Evolutionary conservation across 306 rosid species (phyloP).

Genomic region (Inga leiocalycina): DNA sequence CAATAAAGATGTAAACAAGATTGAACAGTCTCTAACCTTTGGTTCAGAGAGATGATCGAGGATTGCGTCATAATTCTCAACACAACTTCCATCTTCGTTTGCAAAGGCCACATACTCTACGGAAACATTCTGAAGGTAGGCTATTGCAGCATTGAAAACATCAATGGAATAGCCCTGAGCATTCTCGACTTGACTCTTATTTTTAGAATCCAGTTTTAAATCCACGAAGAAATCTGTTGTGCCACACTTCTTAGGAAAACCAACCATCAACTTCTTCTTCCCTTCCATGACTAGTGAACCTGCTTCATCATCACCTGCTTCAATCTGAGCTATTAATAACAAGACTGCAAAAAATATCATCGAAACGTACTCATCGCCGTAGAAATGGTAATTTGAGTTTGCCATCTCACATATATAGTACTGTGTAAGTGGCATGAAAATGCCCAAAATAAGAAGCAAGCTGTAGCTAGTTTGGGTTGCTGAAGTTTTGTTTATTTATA

Average conservation of each 20-base stretch:
- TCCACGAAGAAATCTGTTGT: conserved; percentile 5
- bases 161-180: background rate
- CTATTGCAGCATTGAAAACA: background rate
- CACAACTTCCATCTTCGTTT: background rate
- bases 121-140: background rate
- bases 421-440: too few relatives aligned
- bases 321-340: background rate
- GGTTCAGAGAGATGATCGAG: background rate
- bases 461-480: too few relatives aligned
- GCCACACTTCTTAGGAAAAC: conserved; percentile 15
- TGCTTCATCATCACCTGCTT: background rate
- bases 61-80: background rate
- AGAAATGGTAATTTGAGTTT: too few relatives aligned
- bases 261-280: conserved; percentile 14
- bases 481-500: too few relatives aligned
- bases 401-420: too few relatives aligned
- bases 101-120: background rate
- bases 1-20: too few relatives aligned
- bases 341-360: background rate
- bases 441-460: too few relatives aligned
- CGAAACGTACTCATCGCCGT: too few relatives aligned
- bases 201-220: background rate
- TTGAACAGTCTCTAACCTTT: conserved; percentile 2
- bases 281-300: background rate
- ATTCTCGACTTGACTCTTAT: background rate